phyloP scores from a whole-genome alignment of 257 asterid species.

The Nyctanthes arbortristis region DNA sequence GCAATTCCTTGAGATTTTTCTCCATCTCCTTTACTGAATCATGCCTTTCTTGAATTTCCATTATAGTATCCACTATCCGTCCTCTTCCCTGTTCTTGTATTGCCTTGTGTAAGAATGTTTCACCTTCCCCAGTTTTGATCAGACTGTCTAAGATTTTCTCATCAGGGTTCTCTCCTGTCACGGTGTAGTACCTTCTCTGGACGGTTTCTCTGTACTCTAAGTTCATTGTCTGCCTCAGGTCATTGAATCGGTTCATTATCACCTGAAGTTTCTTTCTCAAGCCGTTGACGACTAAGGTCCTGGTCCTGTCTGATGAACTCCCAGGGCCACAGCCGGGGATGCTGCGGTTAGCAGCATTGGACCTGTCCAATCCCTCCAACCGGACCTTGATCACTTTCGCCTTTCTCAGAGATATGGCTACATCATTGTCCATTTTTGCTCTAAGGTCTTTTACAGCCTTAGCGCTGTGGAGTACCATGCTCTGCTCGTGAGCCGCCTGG shows the following conservation, averaged over 20 bases:
- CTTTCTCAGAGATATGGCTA: neutral
- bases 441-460: neutral
- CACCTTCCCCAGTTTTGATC: slow-evolving; percentile 43
- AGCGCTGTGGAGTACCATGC: neutral
- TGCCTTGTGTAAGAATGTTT: slow-evolving; percentile 49
- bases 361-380: neutral
- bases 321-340: slow-evolving; percentile 1
- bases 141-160: slow-evolving; percentile 34
- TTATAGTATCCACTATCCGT: slow-evolving; percentile 46
- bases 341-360: neutral
- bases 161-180: slow-evolving; percentile 49
- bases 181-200: slow-evolving; percentile 43
- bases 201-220: slow-evolving; percentile 51
- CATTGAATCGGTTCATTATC: slow-evolving; percentile 42
- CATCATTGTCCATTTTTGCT: neutral
- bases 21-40: slow-evolving; percentile 53
- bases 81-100: slow-evolving; percentile 56
- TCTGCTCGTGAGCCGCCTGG: neutral
- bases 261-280: slow-evolving; percentile 23
- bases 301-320: neutral
- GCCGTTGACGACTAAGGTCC: slow-evolving; percentile 35
- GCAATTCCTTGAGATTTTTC: slow-evolving; percentile 42
- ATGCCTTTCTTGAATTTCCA: slow-evolving; percentile 54
- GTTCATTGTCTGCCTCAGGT: slow-evolving; percentile 43
- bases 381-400: slow-evolving; percentile 1